Evolutionary conservation across 148 eudicot genomes (phyloP), one percentile per base, ranked within the genome.

Genomic region (Dysphania ambrosioides): DNA sequence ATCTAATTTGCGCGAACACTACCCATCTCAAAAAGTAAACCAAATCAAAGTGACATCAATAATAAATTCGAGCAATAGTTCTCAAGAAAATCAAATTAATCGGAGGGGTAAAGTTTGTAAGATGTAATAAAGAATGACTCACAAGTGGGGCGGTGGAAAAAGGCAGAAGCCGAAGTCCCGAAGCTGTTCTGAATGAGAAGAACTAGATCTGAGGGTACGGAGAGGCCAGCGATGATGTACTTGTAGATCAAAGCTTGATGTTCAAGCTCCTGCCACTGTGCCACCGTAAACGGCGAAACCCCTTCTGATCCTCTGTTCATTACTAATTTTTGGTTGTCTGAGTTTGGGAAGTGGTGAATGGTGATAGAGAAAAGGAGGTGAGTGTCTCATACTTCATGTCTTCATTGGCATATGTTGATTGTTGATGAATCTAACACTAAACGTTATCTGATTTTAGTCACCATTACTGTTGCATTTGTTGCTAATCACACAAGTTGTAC

Each of bases 181-280:
- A 55, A 59, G 51, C 63, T 66, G 18, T 66, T 66, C 19, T 56
- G 76, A 59, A 72, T 72, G 34, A 65, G 66, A 38, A 61, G 69
- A 66, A 72, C 63, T 19, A 73, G 75, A 70, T 59, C 59, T 53
- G 72, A 68, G 32, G 77, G 61, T 4, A 68, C 58, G 29, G 78
- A 60, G 16, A 66, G 27, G 6, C 78, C 77, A 41, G 81, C 79
- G 30, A 66, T 42, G 47, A 77, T 23, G 21, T 78, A 53, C 53
- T 66, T 78, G 35, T 36, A 71, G 75, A 72, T 78, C 64, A 72
- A 24, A 71, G 75, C 79, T 66, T 78, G 72, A 26, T 72, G 81
- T 23, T 72, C 76, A 15, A 72, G 40, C 26, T 72, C 81, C 7
- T 66, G 76, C 81, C 71, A 65, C 9, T 77, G 80, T 3, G 40